Evolutionary conservation across 306 rosid genomes (phyloP).

Genomic region (Prunus mongolica): DNA sequence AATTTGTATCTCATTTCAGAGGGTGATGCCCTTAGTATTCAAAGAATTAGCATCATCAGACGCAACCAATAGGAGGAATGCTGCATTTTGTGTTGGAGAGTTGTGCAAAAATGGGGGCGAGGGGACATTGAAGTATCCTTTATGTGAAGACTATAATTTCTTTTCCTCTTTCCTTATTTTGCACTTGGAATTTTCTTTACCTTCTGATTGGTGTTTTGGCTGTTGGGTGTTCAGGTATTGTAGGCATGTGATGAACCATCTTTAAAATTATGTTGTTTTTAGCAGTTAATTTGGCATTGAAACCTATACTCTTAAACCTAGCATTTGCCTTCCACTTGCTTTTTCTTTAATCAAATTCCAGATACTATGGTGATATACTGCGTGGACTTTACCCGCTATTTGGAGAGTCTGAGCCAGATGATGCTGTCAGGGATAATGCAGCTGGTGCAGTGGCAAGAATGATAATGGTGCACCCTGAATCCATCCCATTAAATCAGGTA

Average conservation of each 20-base stretch:
- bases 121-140: conserved; percentile 77
- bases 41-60: conserved; percentile 86
- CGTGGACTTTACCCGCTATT: conserved; percentile 86
- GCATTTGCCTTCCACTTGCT: conserved; percentile 20
- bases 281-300: conserved; percentile 14
- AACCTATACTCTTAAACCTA: conserved; percentile 4
- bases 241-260: background rate
- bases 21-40: conserved; percentile 81
- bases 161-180: conserved; percentile 1
- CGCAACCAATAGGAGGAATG: conserved; percentile 93
- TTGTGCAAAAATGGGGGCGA: conserved; percentile 91
- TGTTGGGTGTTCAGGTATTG: background rate
- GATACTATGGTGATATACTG: conserved; percentile 75
- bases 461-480: conserved; percentile 97
- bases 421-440: conserved; percentile 96
- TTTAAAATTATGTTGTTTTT: background rate
- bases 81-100: conserved; percentile 99
- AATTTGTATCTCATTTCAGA: conserved; percentile 43
- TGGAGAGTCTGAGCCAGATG: conserved; percentile 93
- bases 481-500: conserved; percentile 91
- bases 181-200: background rate
- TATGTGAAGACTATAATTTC: background rate
- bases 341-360: conserved; percentile 45
- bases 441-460: conserved; percentile 99
- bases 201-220: background rate